phyloP scores from a whole-genome alignment of 1,139 yeast species.

The Hyphopichia khmerensis region DNA sequence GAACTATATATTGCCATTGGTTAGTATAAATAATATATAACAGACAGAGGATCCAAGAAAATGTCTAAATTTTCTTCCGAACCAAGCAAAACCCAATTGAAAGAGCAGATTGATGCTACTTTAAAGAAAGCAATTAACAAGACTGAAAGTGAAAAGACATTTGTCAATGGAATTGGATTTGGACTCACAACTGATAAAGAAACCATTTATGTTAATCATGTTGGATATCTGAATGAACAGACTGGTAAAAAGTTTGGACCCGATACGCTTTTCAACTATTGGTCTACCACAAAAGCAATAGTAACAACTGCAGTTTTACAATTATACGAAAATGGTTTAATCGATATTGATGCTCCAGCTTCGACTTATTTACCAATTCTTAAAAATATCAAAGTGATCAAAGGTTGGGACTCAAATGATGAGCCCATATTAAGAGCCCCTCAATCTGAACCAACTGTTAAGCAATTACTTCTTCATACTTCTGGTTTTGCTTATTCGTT shows the following conservation, averaged over 20 bases:
- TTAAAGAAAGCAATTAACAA: constrained; percentile 2
- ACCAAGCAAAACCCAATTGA: neutral
- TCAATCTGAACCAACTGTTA: constrained; percentile 12
- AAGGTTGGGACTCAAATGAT: constrained; percentile 13
- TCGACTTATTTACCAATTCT: constrained; percentile 16
- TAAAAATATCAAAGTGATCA: constrained; percentile 12
- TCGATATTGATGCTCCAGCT: constrained; percentile 21
- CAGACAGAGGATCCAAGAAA: neutral
- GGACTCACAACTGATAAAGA: constrained; percentile 15
- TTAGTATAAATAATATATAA: no score
- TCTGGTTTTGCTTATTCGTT: constrained; percentile 18
- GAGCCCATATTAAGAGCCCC: constrained; percentile 12
- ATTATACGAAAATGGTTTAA: constrained; percentile 15
- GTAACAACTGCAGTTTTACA: constrained; percentile 17
- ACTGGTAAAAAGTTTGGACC: constrained; percentile 5
- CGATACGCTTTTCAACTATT: constrained; percentile 11
- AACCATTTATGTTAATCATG: constrained; percentile 13
- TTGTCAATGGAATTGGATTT: constrained; percentile 11
- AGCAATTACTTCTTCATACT: constrained; percentile 15
- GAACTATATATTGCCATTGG: no score
- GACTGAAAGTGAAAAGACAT: neutral
- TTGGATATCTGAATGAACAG: constrained; percentile 9
- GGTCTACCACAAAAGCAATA: constrained; percentile 16
- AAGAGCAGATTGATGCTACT: constrained; percentile 1
- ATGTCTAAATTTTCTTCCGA: neutral